Evolutionary conservation across 495 filamentous ascomycete genomes (phyloP).

Genomic region (Podospora bellae-mahoneyi): DNA sequence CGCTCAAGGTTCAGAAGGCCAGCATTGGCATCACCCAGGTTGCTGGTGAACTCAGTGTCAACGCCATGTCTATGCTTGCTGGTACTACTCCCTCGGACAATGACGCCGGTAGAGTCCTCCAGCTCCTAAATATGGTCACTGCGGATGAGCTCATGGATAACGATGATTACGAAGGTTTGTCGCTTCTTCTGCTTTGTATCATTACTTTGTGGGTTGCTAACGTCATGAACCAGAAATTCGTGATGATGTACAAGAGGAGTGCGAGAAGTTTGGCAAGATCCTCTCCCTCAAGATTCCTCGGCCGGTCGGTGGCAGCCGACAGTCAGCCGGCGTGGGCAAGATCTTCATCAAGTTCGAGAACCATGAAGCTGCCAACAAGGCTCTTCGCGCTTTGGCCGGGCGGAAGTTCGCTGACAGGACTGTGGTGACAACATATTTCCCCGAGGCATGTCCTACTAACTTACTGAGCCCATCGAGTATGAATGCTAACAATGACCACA

Average conservation of each 20-base stretch:
- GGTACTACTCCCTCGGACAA: conserved; percentile 78
- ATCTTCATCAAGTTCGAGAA: conserved; percentile 92
- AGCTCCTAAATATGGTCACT: conserved; percentile 97
- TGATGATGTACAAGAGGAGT: conserved; percentile 89
- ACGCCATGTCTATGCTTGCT: conserved; percentile 98
- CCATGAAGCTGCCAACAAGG: conserved; percentile 73
- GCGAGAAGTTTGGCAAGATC: conserved; percentile 81
- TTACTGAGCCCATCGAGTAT: background rate
- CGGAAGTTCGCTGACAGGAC: conserved; percentile 94
- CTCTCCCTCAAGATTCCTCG: conserved; percentile 86
- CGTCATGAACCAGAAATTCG: conserved; percentile 67
- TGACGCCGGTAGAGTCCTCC: conserved; percentile 76
- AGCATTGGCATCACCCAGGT: conserved; percentile 92
- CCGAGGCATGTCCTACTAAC: conserved; percentile 58
- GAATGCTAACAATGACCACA: conserved; percentile 31
- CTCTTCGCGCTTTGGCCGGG: conserved; percentile 81
- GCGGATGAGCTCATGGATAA: conserved; percentile 89
- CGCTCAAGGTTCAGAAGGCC: conserved; percentile 80
- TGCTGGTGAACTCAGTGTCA: conserved; percentile 89
- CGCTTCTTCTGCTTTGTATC: background rate
- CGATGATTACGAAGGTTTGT: conserved; percentile 87
- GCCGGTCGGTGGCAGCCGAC: conserved; percentile 73
- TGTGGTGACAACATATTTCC: conserved; percentile 93
- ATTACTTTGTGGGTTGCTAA: conserved; percentile 12
- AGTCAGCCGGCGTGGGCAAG: conserved; percentile 89